A percentile compares a stretch with the other conserved stretches of the same genome.
Evolutionary conservation across 2,329 filamentous ascomycete genomes (phyloP).

Genomic region (Diaporthe vexans): DNA sequence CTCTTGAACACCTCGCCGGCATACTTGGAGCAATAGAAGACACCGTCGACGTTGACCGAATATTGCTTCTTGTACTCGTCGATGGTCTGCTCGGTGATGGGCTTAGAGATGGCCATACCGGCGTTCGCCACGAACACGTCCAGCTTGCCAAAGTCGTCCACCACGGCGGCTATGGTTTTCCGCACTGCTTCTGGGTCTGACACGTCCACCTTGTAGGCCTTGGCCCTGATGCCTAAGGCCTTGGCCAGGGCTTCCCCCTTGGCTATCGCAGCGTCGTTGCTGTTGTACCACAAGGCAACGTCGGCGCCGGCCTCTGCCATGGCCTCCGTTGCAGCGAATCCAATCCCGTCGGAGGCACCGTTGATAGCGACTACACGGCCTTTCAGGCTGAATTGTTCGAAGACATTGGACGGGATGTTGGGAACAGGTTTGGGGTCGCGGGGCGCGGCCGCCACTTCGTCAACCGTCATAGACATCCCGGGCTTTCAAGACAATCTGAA

Average conservation of each 20-base stretch:
- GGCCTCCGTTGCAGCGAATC: constrained; percentile 58
- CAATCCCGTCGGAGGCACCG: constrained; percentile 62
- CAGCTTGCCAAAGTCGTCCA: constrained; percentile 57
- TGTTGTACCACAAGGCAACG: constrained; percentile 58
- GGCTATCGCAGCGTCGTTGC: constrained; percentile 47
- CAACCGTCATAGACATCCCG: constrained; percentile 56
- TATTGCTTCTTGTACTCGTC: constrained; percentile 66
- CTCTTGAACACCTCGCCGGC: constrained; percentile 58
- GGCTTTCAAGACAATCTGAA: neutral
- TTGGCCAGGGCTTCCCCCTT: constrained; percentile 55
- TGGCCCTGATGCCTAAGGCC: constrained; percentile 54
- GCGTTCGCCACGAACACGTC: constrained; percentile 61
- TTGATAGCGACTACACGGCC: constrained; percentile 60
- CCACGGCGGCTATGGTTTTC: constrained; percentile 51
- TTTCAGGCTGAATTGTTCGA: constrained; percentile 59
- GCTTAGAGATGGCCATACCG: constrained; percentile 66
- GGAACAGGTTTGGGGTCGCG: constrained; percentile 56
- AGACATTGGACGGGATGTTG: constrained; percentile 56
- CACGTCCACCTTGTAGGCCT: constrained; percentile 61
- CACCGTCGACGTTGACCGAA: constrained; percentile 67
- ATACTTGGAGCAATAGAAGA: constrained; percentile 60
- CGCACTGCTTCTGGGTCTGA: constrained; percentile 56
- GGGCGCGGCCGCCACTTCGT: constrained; percentile 49
- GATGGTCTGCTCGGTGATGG: constrained; percentile 66
- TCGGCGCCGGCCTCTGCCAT: constrained; percentile 60